A percentile compares a stretch with the other conserved stretches of the same genome.
Conservation (phyloP, 495 filamentous ascomycete species). For the Hypoxylon subgilvum region DNA sequence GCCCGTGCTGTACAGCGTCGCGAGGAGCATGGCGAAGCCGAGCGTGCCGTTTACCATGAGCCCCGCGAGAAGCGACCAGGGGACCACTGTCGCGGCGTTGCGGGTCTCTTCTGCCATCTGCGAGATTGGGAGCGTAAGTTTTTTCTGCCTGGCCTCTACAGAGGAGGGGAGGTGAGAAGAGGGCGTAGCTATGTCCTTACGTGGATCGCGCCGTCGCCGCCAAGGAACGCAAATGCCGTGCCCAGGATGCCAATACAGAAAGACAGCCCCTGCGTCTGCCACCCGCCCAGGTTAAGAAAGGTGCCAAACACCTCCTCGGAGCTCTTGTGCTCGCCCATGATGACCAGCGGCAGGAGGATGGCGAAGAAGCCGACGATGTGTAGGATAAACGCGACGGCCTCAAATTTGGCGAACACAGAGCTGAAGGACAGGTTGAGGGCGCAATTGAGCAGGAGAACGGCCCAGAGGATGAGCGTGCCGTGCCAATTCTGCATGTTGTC, state of each 20-base stretch:
- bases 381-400: constrained; percentile 54
- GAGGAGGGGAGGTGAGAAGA: too few relatives aligned
- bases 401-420: constrained; percentile 53
- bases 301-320: constrained; percentile 55
- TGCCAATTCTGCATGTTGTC: constrained; percentile 54
- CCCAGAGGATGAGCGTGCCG: constrained; percentile 57
- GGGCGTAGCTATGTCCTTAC: too few relatives aligned
- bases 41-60: constrained; percentile 53
- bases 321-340: constrained; percentile 53
- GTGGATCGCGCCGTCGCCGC: constrained; percentile 6
- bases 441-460: constrained; percentile 47
- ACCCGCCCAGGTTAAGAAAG: constrained; percentile 50
- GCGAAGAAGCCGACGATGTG: constrained; percentile 57
- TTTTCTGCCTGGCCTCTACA: too few relatives aligned
- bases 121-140: constrained; percentile 1
- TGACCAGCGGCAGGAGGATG: constrained; percentile 51
- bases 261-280: constrained; percentile 49
- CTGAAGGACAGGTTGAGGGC: constrained; percentile 54
- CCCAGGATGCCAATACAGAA: constrained; percentile 49
- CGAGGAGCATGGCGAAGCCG: constrained; percentile 50
- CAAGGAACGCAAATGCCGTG: constrained; percentile 6
- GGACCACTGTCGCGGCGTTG: constrained; percentile 48
- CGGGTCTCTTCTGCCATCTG: constrained; percentile 51
- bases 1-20: constrained; percentile 52
- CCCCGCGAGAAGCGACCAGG: constrained; percentile 49